Evolutionary conservation across 2,329 filamentous ascomycete genomes (phyloP), one percentile per base, ranked within the genome.

Genomic region (Thelonectria discophora): DNA sequence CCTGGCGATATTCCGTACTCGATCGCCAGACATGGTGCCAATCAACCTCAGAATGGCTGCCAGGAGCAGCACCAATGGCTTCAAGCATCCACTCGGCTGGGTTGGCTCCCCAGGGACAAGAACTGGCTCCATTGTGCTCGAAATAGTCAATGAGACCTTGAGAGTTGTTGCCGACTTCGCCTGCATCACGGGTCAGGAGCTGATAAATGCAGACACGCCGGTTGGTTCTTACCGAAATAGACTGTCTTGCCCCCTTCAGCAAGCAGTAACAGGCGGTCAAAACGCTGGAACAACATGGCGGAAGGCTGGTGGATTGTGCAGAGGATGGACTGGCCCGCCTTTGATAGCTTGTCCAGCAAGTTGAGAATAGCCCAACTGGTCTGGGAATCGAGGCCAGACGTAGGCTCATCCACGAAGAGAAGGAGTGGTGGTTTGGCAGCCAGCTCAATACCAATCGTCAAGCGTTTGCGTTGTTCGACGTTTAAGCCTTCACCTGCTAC

Each of bases 101-200:
- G 75, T 95, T 95, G 24, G 88, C 89, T 6, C 85, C 85, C 1
- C 78, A 67, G 1, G 86, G 88, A 74, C 90, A 94, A 30, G 81
- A 73, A 18, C 78, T 79, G 0, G 87, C 89, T 50, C 90, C 89
- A 66, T 92, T 87, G 43, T 84, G 82, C 74, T 92, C 90, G 69
- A 95, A 94, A 76, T 95, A 95, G 51, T 80, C 79, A 1, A 86
- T 89, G 68, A 95, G 77, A 1, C 81, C 84, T 61, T 84, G 79
- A 1, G 89, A 90, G 74, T 90, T 88, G 63, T 88, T 76, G 63
- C 91, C 92, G 61, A 94, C 88, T 2, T 91, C 86, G 49, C 90
- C 91, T 52, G 70, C 92, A 93, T 94, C 45, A 93, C 88, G 1
- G 89, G 6, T 42, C 13, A 54, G 15, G 42, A 15, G 13, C 2